Conservation (phyloP, 345 rosid genomes). For the Lenwebbia sp. region DNA sequence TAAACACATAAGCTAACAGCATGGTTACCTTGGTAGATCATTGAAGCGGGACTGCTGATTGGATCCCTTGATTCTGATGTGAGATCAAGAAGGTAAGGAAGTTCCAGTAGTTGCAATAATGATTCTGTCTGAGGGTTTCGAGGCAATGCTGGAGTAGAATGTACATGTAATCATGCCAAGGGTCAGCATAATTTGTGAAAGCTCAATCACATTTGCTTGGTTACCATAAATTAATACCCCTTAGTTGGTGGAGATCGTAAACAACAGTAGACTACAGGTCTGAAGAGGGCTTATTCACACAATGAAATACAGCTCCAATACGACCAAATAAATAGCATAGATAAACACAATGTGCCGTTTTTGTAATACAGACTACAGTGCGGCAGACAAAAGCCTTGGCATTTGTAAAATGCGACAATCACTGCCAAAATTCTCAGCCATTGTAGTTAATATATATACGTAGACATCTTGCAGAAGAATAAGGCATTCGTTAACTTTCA, state of each 20-base stretch:
- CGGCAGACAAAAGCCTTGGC: background rate
- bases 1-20: background rate
- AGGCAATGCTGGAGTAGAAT: constrained; percentile 28
- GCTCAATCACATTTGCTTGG: background rate
- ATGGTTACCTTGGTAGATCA: constrained; percentile 29
- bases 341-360: background rate
- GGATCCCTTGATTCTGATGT: constrained; percentile 25
- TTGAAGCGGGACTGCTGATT: constrained; percentile 12
- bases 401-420: background rate
- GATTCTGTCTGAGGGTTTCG: constrained; percentile 73
- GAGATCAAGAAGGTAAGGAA: constrained; percentile 69
- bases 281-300: background rate
- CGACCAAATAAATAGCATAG: background rate
- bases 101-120: constrained; percentile 67
- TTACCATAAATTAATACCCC: background rate
- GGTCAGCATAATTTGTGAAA: background rate
- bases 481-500: background rate
- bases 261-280: background rate
- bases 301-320: background rate
- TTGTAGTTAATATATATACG: background rate
- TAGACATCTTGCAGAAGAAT: background rate
- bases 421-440: background rate
- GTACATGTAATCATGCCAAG: background rate
- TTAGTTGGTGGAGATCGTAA: background rate
- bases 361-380: background rate